Conservation (phyloP, 2,329 filamentous ascomycete genomes). For the Fusarium nisikadoi region DNA sequence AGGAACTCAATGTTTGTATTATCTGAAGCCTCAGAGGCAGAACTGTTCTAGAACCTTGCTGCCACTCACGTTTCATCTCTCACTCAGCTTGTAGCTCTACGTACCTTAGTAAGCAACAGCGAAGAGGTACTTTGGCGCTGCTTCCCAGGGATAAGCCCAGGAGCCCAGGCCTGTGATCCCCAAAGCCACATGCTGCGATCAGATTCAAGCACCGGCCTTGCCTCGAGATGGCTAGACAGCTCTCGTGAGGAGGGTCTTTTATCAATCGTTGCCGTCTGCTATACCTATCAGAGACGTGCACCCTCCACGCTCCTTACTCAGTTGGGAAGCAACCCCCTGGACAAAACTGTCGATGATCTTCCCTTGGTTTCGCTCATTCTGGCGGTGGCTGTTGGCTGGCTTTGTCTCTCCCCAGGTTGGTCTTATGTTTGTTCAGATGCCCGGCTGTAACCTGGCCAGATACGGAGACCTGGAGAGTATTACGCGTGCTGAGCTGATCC, state of each 20-base stretch:
- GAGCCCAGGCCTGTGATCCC: constrained; percentile 39
- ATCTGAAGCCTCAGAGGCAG: constrained; percentile 19
- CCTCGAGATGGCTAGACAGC: constrained; percentile 34
- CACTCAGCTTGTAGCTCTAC: constrained; percentile 9
- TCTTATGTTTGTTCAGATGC: constrained; percentile 20
- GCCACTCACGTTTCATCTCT: not conserved
- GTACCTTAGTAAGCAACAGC: not conserved
- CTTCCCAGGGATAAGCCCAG: constrained; percentile 38
- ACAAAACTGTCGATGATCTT: constrained; percentile 31
- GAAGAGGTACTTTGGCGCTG: constrained; percentile 13
- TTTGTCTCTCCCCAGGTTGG: constrained; percentile 26
- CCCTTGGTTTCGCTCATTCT: constrained; percentile 34
- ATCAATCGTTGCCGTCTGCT: constrained; percentile 39
- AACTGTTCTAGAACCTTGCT: constrained; percentile 35
- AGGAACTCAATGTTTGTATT: constrained; percentile 12
- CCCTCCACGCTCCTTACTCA: constrained; percentile 17
- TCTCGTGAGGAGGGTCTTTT: constrained; percentile 26
- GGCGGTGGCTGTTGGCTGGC: constrained; percentile 21
- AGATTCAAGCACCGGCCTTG: constrained; percentile 41
- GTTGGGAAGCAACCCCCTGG: constrained; percentile 27
- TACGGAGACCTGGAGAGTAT: constrained; percentile 16
- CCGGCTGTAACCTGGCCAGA: constrained; percentile 25
- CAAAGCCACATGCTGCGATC: constrained; percentile 44
- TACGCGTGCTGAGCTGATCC: constrained; percentile 12
- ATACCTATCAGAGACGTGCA: constrained; percentile 36